Base-by-base conservation (phyloP, 2,329 filamentous ascomycete genomes). In the Neofusicoccum umdonicola region DNA sequence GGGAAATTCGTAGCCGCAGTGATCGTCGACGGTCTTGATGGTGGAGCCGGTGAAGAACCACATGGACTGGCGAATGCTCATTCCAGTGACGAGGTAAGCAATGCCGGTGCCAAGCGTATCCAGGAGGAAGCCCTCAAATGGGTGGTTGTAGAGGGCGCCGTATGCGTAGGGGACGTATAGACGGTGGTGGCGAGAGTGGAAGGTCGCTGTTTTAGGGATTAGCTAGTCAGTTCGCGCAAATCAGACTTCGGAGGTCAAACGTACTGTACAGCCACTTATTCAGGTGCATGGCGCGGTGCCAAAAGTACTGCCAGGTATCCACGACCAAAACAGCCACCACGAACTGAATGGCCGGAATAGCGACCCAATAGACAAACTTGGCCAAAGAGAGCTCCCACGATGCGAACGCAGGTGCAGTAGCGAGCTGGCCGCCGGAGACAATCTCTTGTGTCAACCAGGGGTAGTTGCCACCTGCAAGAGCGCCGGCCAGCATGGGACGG, bases 291-390 rank as follows among this genome's bases (percentile, higher is more conserved):
- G 90, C 86, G 44, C 95, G 92, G 79, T 99, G 95, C 72, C 94
- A 85, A 80, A 97, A 97, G 81, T 99, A 99, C 77, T 99, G 94
- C 95, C 95, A 99, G 50, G 93, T 95, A 79, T 99, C 95, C 70
- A 98, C 86, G 69, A 96, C 83, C 68, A 87, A 80, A 66, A 94
- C 85, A 27, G 89, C 95, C 57, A 91, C 73, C 65, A 86, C 80
- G 74, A 97, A 91, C 76, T 98, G 94, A 56, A 94, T 63, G 3
- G 81, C 84, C 0, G 95, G 95, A 67, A 98, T 84, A 44, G 89
- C 75, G 67, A 88, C 80, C 83, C 91, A 90, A 81, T 98, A 98
- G 69, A 97, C 86, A 66, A 85, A 82, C 77, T 89, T 90, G 47
- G 92, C 95, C 39, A 87, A 78, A 35, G 83, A 69, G 48, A 96